phyloP scores from a whole-genome alignment of 1,284 basidiomycete species.

The Gymnopus androsaceus region DNA sequence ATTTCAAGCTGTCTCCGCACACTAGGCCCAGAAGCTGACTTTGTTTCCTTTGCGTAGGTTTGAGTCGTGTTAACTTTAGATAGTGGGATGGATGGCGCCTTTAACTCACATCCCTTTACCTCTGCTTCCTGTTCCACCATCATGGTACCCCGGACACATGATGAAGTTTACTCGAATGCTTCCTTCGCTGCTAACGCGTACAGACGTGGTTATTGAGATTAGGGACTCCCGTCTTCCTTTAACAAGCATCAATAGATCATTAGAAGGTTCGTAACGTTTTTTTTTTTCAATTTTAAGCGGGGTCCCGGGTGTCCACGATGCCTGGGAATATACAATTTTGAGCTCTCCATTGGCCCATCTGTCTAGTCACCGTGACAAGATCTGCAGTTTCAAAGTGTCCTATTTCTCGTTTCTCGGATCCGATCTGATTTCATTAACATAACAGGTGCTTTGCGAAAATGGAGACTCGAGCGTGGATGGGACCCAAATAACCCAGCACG shows the following conservation, averaged over 20 bases:
- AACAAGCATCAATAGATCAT: slow-evolving; percentile 89
- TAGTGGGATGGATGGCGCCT: slow-evolving; percentile 9
- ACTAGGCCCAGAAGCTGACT: not conserved
- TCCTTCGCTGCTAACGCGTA: slow-evolving; percentile 75
- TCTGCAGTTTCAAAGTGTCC: not conserved
- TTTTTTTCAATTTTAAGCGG: not conserved
- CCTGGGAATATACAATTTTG: no score
- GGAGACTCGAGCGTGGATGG: slow-evolving; percentile 63
- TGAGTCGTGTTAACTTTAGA: not conserved
- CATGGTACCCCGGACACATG: slow-evolving; percentile 99
- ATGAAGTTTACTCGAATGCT: slow-evolving; percentile 81
- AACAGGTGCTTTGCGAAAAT: slow-evolving; percentile 61
- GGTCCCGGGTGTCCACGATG: not conserved
- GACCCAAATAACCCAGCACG: slow-evolving; percentile 41
- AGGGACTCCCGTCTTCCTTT: slow-evolving; percentile 91
- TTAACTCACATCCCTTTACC: slow-evolving; percentile 53
- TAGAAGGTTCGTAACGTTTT: slow-evolving; percentile 62
- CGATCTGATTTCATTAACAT: slow-evolving; percentile 21
- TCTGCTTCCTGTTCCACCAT: slow-evolving; percentile 72
- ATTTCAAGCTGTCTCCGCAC: no score
- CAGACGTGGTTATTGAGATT: slow-evolving; percentile 92
- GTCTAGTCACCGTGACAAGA: not conserved
- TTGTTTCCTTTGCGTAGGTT: not conserved
- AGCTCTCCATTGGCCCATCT: no score
- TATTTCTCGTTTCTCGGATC: not conserved